These are phyloP conservation scores for Botrytis byssoidea DNA, from an alignment of 2,329 filamentous ascomycete species.

Conservation along the genomic window DNA sequence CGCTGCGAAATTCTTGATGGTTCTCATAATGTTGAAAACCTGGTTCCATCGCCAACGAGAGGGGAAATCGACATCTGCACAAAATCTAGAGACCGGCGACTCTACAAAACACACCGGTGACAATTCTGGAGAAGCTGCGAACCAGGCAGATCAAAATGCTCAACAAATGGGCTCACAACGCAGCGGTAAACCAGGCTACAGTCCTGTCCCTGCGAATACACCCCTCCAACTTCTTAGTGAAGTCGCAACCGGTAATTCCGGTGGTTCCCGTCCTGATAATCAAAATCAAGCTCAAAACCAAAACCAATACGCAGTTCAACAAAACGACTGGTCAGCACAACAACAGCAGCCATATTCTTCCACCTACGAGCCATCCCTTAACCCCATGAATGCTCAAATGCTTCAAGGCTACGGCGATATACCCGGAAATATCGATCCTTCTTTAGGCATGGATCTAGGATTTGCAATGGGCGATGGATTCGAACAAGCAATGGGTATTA, in stretches of 20 bases:
- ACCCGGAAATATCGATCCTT: constrained; percentile 35
- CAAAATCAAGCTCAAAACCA: constrained; percentile 30
- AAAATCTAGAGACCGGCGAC: neutral
- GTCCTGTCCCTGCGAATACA: constrained; percentile 38
- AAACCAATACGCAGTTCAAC: constrained; percentile 27
- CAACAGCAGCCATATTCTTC: constrained; percentile 24
- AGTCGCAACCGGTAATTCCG: constrained; percentile 42
- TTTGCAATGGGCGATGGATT: constrained; percentile 38
- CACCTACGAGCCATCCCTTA: constrained; percentile 27
- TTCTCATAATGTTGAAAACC: constrained; percentile 66
- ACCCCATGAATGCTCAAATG: constrained; percentile 25
- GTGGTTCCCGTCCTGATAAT: constrained; percentile 29
- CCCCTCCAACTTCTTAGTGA: constrained; percentile 44
- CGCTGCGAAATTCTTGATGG: constrained; percentile 67
- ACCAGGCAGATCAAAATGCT: neutral
- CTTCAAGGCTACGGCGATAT: constrained; percentile 23
- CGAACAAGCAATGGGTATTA: constrained; percentile 39
- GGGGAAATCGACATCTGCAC: constrained; percentile 25
- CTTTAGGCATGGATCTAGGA: constrained; percentile 34
- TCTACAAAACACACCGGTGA: neutral
- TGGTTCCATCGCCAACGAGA: constrained; percentile 50
- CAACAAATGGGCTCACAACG: constrained; percentile 14
- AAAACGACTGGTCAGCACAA: constrained; percentile 32
- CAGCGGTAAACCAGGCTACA: constrained; percentile 32
- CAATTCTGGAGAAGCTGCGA: neutral